Base-by-base conservation (phyloP, 2,329 filamentous ascomycete genomes). In the Alternaria dauci region DNA sequence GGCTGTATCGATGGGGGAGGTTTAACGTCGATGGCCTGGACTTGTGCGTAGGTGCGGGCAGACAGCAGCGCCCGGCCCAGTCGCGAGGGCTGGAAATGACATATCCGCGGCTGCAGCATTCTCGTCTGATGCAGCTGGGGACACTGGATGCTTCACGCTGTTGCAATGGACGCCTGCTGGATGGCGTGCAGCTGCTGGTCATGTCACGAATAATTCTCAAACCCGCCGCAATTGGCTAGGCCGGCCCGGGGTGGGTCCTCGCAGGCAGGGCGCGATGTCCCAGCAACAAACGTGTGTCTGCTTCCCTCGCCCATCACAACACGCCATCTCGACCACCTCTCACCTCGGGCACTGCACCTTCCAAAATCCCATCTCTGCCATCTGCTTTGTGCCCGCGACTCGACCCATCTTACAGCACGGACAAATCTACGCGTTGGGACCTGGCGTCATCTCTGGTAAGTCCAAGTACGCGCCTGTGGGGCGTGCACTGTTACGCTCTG, bases 41-140 rank as follows among this genome's bases (percentile, higher is more conserved):
- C 75, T 12, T 83, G 84, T 58, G 86, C 84, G 79, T 88, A 89
- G 53, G 80, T 79, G 67, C 86, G 85, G 68, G 73, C 72, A 55
- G 76, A 70, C 63, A 81, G 78, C 65, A 86, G 76, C 74, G 80
- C 81, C 77, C 77, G 78, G 67, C 81, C 83, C 65, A 82, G 77
- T 68, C 81, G 78, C 74, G 79, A 80, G 78, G 82, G 79, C 76
- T 80, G 81, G 71, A 81, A 80, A 62, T 85, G 82, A 73, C 86
- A 84, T 80, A 90, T 80, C 79, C 88, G 86, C 67, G 88, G 85
- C 78, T 90, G 89, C 65, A 92, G 80, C 89, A 92, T 92, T 74
- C 58, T 58, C 44, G 51, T 55, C 34, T 25, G 1, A 48, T 38
- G 58, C 48, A 53, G 43, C 55, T 63, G 46, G 58, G 56, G 61